These are phyloP conservation scores for Ogataea degrootiae DNA, from an alignment of 805 yeast genomes.

Conservation along the genomic window DNA sequence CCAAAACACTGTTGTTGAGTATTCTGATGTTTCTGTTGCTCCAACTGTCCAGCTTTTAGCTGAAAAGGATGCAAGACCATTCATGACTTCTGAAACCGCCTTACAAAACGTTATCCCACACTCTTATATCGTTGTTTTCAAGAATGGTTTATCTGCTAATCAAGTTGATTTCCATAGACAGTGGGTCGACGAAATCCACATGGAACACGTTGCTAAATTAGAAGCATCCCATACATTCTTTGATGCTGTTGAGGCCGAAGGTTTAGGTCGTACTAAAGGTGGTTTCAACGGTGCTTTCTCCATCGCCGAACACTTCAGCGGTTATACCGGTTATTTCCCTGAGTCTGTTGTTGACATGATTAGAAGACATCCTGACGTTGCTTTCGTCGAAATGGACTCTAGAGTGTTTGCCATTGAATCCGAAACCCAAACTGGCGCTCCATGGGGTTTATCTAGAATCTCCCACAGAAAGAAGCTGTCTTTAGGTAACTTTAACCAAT, in stretches of 20 bases:
- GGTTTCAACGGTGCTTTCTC: constrained; percentile 60
- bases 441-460: constrained; percentile 92
- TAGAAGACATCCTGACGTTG: constrained; percentile 49
- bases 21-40: constrained; percentile 17
- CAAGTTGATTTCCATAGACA: constrained; percentile 61
- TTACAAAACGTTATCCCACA: constrained; percentile 52
- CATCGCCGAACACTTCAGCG: constrained; percentile 54
- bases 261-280: constrained; percentile 29
- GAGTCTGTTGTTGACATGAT: constrained; percentile 70
- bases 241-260: constrained; percentile 21
- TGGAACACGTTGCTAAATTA: constrained; percentile 31
- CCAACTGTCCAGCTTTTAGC: constrained; percentile 9
- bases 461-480: constrained; percentile 74
- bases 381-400: constrained; percentile 68
- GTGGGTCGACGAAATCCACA: constrained; percentile 56
- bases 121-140: constrained; percentile 83
- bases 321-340: constrained; percentile 84
- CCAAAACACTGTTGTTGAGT: neutral
- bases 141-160: constrained; percentile 51
- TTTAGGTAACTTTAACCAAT: constrained; percentile 67
- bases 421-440: constrained; percentile 75
- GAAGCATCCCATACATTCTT: constrained; percentile 26
- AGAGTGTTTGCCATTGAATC: constrained; percentile 59
- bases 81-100: constrained; percentile 41
- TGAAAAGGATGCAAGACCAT: constrained; percentile 36